Base-by-base conservation (phyloP, 75 land plant genomes). In the Gnetum montanum region DNA sequence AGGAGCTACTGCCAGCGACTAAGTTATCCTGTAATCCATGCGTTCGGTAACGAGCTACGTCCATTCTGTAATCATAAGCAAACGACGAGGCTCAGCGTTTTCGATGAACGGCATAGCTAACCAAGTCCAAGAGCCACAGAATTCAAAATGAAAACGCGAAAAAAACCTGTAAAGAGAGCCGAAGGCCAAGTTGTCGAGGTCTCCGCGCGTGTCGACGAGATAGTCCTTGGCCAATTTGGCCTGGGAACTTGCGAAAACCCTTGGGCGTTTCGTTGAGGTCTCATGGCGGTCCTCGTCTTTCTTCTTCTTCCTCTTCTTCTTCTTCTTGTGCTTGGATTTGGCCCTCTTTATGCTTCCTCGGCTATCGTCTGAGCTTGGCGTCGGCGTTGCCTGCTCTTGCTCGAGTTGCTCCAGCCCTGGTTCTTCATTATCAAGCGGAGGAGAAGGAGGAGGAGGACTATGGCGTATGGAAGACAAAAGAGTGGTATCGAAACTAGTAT, bases 91-190 rank as follows among this genome's bases (percentile, higher is more conserved):
- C 41, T 40, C 12, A 40, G 41, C 41, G 15, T 15, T 15, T 10
- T 40, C 41, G 12, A 40, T 10, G 10, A 10, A 10, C 41, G n/a
- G n/a, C n/a, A n/a, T n/a, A n/a, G n/a, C n/a, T n/a, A n/a, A n/a
- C n/a, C n/a, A n/a, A n/a, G n/a, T n/a, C n/a, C n/a, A n/a, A n/a
- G n/a, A n/a, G n/a, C n/a, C n/a, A n/a, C n/a, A n/a, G n/a, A n/a
- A n/a, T n/a, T n/a, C n/a, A n/a, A n/a, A n/a, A n/a, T n/a, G n/a
- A n/a, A n/a, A n/a, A n/a, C n/a, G n/a, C n/a, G n/a, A 33, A 15
- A 15, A 19, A n/a, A 25, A 93, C 98, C 90, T 85, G 80, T 93
- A 93, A 12, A 92, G 70, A 8, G 67, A 80, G 11, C 86, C 98
- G 35, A 77, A 93, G 4, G 82, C 87, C 70, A 93, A 54, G 66